Conservation (phyloP, 2,329 filamentous ascomycete genomes). For the Aspergillus tamarii region DNA sequence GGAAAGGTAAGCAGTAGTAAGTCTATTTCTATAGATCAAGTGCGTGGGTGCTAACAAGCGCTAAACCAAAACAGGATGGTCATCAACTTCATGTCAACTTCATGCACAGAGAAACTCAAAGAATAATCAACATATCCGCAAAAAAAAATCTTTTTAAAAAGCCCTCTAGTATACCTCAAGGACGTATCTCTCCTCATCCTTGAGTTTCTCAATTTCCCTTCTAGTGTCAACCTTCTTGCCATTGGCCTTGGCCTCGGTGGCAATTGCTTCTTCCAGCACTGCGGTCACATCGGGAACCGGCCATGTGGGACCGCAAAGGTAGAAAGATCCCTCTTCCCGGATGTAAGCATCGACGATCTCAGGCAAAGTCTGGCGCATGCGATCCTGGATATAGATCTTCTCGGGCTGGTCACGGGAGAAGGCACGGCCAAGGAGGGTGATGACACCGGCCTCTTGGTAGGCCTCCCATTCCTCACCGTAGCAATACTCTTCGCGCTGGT, state of each 20-base stretch:
- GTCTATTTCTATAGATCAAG: conserved; percentile 12
- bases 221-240: conserved; percentile 78
- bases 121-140: not conserved
- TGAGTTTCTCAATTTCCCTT: conserved; percentile 95
- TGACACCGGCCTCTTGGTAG: conserved; percentile 91
- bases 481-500: conserved; percentile 97
- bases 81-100: conserved; percentile 7
- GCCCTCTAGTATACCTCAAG: conserved; percentile 83
- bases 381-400: conserved; percentile 99
- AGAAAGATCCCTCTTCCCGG: conserved; percentile 86
- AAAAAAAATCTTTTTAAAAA: not conserved
- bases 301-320: conserved; percentile 97
- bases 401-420: conserved; percentile 96
- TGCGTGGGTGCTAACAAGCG: conserved; percentile 17
- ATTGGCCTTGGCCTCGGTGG: conserved; percentile 67
- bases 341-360: conserved; percentile 88
- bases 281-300: conserved; percentile 95
- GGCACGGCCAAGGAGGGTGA: conserved; percentile 88
- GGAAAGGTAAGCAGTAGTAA: not conserved
- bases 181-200: conserved; percentile 93
- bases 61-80: conserved; percentile 26
- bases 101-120: conserved; percentile 7
- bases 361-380: conserved; percentile 84
- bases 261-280: conserved; percentile 91
- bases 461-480: conserved; percentile 99